Base-by-base conservation (phyloP, 2,329 filamentous ascomycete genomes). In the Xylaria sp. region DNA sequence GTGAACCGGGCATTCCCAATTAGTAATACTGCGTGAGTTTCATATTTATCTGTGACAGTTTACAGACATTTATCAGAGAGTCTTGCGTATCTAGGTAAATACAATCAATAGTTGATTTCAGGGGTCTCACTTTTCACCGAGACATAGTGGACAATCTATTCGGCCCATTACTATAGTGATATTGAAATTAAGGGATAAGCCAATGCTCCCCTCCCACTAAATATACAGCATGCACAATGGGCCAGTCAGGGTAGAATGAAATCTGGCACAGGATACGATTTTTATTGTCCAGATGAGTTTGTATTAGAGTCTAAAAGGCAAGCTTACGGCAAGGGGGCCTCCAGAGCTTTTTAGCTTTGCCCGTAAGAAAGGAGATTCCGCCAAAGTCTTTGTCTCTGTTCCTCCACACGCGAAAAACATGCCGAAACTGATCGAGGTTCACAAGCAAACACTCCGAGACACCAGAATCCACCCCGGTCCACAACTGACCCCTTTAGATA, bases 361-460 rank as follows among this genome's bases (percentile, higher is more conserved):
- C 70, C 67, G 65, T 69, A 70, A 70, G 61, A 71, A 71, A 71
- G 68, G 70, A 74, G 72, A 73, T 68, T 64, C 69, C 67, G 69
- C 71, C 72, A 73, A 75, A 68, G 69, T 71, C 70, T 72, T 73
- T 69, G 71, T 77, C 73, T 77, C 75, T 79, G 65, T 79, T 78
- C 77, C 77, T 79, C 77, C 77, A 74, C 79, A 80, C 79, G 79
- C 79, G 82, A 80, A 77, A 67, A 76, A 70, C 81, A 84, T 80
- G 78, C 77, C 78, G 77, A 76, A 74, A 76, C 75, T 77, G 69
- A 74, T 72, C 63, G 74, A 78, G 78, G 79, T 83, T 78, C 70
- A 84, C 83, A 83, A 78, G 78, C 82, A 83, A 83, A 76, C 80
- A 86, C 84, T 86, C 84, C 84, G 82, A 85, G 83, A 87, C 84